These are phyloP conservation scores for Orbilia ellipsospora DNA, from an alignment of 2,329 filamentous ascomycete species.

Conservation along the genomic window DNA sequence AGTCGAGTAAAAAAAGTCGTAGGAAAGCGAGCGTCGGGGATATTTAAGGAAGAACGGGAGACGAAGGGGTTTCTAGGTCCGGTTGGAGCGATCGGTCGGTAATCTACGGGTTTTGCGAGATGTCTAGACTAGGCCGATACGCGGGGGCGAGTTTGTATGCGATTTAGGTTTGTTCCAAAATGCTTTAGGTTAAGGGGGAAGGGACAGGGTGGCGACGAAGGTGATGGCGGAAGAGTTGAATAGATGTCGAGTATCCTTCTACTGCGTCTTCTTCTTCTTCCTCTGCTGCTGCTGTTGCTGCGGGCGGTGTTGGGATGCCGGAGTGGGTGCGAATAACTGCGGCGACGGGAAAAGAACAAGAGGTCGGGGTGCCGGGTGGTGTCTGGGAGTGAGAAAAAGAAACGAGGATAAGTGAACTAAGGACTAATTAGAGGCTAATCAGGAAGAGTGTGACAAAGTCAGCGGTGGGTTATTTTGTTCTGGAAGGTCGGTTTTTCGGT, in stretches of 20 bases:
- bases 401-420: conserved; percentile 15
- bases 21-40: no score
- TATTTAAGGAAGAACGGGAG: conserved; percentile 1
- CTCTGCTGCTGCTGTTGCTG: no score
- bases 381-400: conserved; percentile 21
- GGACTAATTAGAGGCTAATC: no score
- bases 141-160: background rate
- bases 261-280: no score
- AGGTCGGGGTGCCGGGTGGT: conserved; percentile 13
- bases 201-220: background rate
- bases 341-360: conserved; percentile 33
- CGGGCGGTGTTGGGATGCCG: no score
- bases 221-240: conserved; percentile 12
- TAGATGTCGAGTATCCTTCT: conserved; percentile 23
- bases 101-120: conserved; percentile 2
- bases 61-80: background rate
- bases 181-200: background rate
- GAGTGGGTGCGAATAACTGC: conserved; percentile 24
- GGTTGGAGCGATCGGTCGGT: conserved; percentile 15
- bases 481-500: conserved; percentile 35
- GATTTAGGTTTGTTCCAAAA: background rate
- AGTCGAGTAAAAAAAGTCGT: background rate
- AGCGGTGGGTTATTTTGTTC: conserved; percentile 10
- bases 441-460: no score
- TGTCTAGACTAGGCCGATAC: background rate